Base-by-base conservation (phyloP, 2,329 filamentous ascomycete species). In the Ophidiomyces ophidiicola region DNA sequence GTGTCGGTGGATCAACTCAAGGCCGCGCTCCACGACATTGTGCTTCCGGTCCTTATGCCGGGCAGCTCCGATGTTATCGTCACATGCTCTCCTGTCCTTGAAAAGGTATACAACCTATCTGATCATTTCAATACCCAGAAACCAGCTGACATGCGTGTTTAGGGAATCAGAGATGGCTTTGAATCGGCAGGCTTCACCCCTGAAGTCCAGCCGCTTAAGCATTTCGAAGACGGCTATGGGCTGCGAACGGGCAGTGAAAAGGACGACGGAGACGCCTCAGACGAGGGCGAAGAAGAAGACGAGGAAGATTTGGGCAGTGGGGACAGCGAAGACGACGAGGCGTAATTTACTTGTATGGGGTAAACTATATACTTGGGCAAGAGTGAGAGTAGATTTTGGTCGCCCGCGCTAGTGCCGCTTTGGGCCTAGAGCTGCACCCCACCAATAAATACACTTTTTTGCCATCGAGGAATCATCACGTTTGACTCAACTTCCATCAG, bases 141-240 rank as follows among this genome's bases (percentile, higher is more conserved):
- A 28, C 21, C 37, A 50, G 39, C 47, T 42, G 23, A 49, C 48
- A 42, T 42, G 43, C 24, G 28, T n/a, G 40, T 43, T 29, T 50
- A 93, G 85, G 72, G 72, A 44, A 76, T 94, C 50, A 74, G 80
- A 51, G 78, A 78, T 48, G 78, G 80, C 1, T 83, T 96, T 51
- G 71, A 76, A 48, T 67, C 66, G 1, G 78, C 76, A 41, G 86
- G 86, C 0, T 98, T 93, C 67, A 79, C 78, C 57, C 80, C 81
- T 0, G 72, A 83, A 54, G 71, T 82, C 26, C 78, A 79, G 54
- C 69, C 79, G 19, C 68, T 96, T 35, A 76, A 78, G 29, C 72
- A 82, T 51, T 96, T 93, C 59, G 77, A 92, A 58, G 84, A 94
- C 47, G 83, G 86, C 53, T 96, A 96, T 56, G 88, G 88, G 0